A percentile compares a stretch with the other conserved stretches of the same genome.
Conservation (phyloP, 805 yeast genomes). For the Candida patagonica region DNA sequence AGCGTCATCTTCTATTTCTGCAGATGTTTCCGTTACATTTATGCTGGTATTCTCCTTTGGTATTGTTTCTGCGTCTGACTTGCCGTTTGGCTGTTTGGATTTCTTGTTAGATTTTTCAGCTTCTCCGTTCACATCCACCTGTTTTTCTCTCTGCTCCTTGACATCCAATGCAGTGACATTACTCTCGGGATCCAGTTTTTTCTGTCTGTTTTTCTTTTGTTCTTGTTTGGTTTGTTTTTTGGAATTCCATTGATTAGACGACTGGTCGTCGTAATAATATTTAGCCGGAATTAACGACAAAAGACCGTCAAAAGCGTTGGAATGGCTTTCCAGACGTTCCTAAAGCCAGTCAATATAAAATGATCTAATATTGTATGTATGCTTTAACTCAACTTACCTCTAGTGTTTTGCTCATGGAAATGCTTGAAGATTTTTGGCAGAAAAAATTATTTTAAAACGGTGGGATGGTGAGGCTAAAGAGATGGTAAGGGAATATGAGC, state of each 20-base stretch:
- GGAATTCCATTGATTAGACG: slow-evolving; percentile 83
- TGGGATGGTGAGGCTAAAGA: no score
- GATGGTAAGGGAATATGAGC: no score
- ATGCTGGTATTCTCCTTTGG: neutral
- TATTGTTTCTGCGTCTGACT: neutral
- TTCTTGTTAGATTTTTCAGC: neutral
- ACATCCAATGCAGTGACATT: slow-evolving; percentile 29
- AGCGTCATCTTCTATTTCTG: neutral
- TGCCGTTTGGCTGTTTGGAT: neutral
- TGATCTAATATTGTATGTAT: neutral
- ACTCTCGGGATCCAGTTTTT: slow-evolving; percentile 61
- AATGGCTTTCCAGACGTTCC: slow-evolving; percentile 28
- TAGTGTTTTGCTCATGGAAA: slow-evolving; percentile 16
- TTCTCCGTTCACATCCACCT: slow-evolving; percentile 4
- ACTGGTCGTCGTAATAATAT: slow-evolving; percentile 84
- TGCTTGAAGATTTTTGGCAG: slow-evolving; percentile 1
- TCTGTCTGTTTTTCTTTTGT: slow-evolving; percentile 53
- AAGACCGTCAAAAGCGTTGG: slow-evolving; percentile 67
- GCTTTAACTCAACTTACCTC: slow-evolving; percentile 10
- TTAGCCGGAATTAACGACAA: slow-evolving; percentile 89
- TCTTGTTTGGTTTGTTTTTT: slow-evolving; percentile 60
- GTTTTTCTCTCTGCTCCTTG: slow-evolving; percentile 10
- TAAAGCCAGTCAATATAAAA: slow-evolving; percentile 4
- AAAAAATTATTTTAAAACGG: slow-evolving; percentile 1
- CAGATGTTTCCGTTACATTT: neutral